Conservation (phyloP, 345 rosid genomes). For the Gossypium turneri region DNA sequence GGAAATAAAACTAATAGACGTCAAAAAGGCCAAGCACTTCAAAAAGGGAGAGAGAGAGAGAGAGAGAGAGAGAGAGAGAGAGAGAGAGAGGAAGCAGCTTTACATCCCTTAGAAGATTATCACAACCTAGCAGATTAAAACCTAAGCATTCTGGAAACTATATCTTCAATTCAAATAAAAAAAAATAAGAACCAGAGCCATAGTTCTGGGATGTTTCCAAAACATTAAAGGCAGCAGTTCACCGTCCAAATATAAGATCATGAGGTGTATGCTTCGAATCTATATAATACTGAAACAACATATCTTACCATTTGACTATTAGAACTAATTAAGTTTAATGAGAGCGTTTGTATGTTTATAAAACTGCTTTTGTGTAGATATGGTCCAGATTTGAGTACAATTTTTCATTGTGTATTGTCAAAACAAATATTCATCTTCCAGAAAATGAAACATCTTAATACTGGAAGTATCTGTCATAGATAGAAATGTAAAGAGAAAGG, state of each 20-base stretch:
- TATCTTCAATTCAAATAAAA: not conserved
- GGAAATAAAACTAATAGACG: not conserved
- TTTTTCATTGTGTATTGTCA: not conserved
- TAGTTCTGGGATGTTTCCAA: not conserved
- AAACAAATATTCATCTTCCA: not conserved
- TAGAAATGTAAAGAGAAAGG: not conserved
- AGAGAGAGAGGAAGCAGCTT: not conserved
- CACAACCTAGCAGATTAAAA: not conserved
- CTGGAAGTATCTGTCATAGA: not conserved
- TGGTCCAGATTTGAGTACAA: not conserved
- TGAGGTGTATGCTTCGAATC: not conserved
- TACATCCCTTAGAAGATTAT: not conserved
- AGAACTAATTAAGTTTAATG: not conserved
- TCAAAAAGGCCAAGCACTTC: not conserved
- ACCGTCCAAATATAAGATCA: not conserved
- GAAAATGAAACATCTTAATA: not conserved
- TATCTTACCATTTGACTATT: not conserved
- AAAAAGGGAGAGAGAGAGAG: not conserved
- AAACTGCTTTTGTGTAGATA: not conserved
- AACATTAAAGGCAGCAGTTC: not conserved
- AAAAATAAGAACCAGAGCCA: not conserved
- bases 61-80: constrained; percentile 2
- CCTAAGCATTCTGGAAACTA: not conserved
- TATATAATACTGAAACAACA: not conserved
- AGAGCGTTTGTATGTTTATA: not conserved